A percentile compares a stretch with the other conserved stretches of the same genome.
These are phyloP conservation scores for Farysia itapuensis DNA, from an alignment of 1,284 basidiomycete genomes.

Conservation along the genomic window DNA sequence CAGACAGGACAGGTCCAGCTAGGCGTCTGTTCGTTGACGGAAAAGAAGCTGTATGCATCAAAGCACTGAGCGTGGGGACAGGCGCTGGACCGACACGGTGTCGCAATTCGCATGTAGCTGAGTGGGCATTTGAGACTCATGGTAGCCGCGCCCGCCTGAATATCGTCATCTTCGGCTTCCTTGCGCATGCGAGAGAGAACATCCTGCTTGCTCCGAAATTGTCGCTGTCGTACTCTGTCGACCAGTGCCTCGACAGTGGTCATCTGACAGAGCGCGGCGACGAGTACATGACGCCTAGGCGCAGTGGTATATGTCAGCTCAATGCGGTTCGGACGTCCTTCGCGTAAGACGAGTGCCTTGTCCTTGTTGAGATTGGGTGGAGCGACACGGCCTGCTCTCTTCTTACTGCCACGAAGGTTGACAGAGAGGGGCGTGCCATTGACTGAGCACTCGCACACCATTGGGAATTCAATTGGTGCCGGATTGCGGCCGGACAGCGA, in stretches of 20 bases:
- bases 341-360: conserved; percentile 9
- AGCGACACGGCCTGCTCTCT: conserved; percentile 45
- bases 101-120: conserved; percentile 81
- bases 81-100: conserved; percentile 78
- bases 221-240: conserved; percentile 31
- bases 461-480: conserved; percentile 51
- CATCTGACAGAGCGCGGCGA: conserved; percentile 43
- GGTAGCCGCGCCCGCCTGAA: conserved; percentile 48
- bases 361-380: conserved; percentile 57
- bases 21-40: conserved; percentile 92
- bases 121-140: conserved; percentile 64
- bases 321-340: conserved; percentile 36
- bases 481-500: conserved; percentile 21
- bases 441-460: conserved; percentile 48
- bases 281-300: conserved; percentile 31
- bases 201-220: conserved; percentile 42
- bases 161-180: conserved; percentile 54
- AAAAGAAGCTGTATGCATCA: conserved; percentile 90
- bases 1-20: conserved; percentile 97
- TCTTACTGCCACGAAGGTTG: conserved; percentile 54
- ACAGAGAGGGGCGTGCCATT: conserved; percentile 35
- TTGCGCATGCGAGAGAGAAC: conserved; percentile 42
- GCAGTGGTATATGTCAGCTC: conserved; percentile 51
- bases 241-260: conserved; percentile 39
- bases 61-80: conserved; percentile 96